Conservation (phyloP, 305 asterid genomes). For the Fraxinus baroniana region DNA sequence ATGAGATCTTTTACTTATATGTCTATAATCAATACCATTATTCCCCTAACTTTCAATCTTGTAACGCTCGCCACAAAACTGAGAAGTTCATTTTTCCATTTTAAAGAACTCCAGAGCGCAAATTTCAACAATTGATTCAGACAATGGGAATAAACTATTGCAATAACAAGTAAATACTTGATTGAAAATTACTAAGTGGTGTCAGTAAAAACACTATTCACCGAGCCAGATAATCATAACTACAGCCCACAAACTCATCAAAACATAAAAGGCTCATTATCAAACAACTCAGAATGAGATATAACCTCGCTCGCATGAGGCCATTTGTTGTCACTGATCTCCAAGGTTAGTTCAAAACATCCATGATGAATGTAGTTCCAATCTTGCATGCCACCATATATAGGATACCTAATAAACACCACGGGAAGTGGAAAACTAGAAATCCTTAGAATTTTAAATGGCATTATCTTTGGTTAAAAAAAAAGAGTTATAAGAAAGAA, state of each 20-base stretch:
- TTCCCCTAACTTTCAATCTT: background rate
- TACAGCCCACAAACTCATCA: background rate
- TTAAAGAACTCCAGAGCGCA: background rate
- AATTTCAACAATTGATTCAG: background rate
- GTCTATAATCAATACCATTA: background rate
- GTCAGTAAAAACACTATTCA: background rate
- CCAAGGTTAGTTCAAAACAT: constrained; percentile 91
- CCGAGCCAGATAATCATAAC: background rate
- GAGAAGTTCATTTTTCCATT: constrained; percentile 9
- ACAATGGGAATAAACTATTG: background rate
- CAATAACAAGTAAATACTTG: background rate
- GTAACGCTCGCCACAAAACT: background rate
- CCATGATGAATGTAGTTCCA: constrained; percentile 80
- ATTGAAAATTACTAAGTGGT: background rate
- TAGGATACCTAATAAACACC: constrained; percentile 77
- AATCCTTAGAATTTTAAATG: background rate
- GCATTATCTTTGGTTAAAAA: background rate
- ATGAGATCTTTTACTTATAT: background rate
- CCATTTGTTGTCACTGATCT: constrained; percentile 95
- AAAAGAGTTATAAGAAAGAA: constrained; percentile 2
- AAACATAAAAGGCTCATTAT: background rate
- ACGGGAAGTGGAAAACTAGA: constrained; percentile 11
- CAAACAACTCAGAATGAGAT: constrained; percentile 23
- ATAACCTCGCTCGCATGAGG: constrained; percentile 80
- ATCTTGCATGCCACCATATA: constrained; percentile 99